Base-by-base conservation (phyloP, 495 filamentous ascomycete genomes). In the Astrocystis sublimbata region DNA sequence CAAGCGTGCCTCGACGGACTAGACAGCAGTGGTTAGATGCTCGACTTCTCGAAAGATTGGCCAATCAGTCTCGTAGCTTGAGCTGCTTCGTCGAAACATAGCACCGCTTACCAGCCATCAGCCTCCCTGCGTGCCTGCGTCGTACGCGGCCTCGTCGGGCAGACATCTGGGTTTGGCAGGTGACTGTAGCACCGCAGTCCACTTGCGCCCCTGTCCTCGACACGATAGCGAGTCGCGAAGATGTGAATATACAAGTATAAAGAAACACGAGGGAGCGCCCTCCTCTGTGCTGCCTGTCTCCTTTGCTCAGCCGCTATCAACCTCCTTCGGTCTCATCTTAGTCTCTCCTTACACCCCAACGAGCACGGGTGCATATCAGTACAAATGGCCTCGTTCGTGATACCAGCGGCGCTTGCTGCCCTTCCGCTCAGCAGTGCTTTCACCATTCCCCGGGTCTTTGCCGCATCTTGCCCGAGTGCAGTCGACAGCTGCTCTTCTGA, bases 401-500 rank as follows among this genome's bases (percentile, higher is more conserved):
- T 61, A 36, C 36, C 58, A 24, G 58, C 45, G 9, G 58, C 46
- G 17, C 24, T 61, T 28, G 36, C 47, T 36, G 58, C 58, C 17
- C 36, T 61, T 28, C 58, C 58, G 0, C 47, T 61, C 33, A 6
- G 36, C 26, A 43, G 35, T 19, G 58, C 35, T 0, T 19, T 30
- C 17, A 31, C 31, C 1, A 21, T 60, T 50, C 43, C 43, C 7
- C n/a, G n/a, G n/a, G 36, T 42, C 3, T 23, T 30, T 42, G 30
- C 21, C 7, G 36, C 24, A 5, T 42, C 58, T 5, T 63, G 61
- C 45, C 52, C 54, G 10, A 58, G 35, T 24, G 10, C 43, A 12
- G 26, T 63, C 31, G 33, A 63, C 2, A 63, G 61, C 45, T 63
- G 61, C 36, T 58, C 61, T 2, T 63, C 61, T 3, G 33, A 38